A percentile compares a stretch with the other conserved stretches of the same genome.
Evolutionary conservation across 2,329 filamentous ascomycete species (phyloP).

Genomic region (Fusarium acutatum): DNA sequence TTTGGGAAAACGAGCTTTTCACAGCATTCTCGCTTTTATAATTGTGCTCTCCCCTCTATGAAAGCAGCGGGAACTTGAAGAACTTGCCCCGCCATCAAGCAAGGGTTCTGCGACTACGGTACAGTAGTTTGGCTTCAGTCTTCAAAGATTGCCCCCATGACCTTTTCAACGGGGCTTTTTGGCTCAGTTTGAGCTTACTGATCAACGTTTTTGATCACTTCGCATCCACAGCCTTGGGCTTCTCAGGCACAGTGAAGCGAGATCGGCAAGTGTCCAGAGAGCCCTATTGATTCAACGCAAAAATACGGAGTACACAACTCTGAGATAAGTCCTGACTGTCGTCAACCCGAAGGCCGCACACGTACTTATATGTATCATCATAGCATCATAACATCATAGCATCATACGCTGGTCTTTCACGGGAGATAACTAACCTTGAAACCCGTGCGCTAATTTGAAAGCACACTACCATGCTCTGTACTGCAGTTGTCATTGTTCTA

Average conservation of each 20-base stretch:
- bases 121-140: neutral
- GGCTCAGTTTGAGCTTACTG: neutral
- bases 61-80: neutral
- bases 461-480: neutral
- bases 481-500: neutral
- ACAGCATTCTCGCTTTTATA: neutral
- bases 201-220: neutral
- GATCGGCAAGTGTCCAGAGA: neutral
- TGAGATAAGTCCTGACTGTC: neutral
- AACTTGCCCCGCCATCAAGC: neutral
- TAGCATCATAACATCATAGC: neutral
- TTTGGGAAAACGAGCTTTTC: neutral
- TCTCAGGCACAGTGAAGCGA: neutral
- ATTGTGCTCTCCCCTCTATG: neutral
- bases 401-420: neutral
- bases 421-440: neutral
- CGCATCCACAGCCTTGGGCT: neutral
- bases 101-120: neutral
- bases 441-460: slow-evolving; percentile 1
- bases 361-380: neutral
- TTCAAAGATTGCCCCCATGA: neutral
- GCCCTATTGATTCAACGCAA: neutral
- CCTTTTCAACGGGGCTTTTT: neutral
- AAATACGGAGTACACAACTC: neutral
- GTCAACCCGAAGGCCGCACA: slow-evolving; percentile 1